Evolutionary conservation across 768 basidiomycete genomes (phyloP), one percentile per base, ranked within the genome.

Genomic region (Xerocomellus intermedius): DNA sequence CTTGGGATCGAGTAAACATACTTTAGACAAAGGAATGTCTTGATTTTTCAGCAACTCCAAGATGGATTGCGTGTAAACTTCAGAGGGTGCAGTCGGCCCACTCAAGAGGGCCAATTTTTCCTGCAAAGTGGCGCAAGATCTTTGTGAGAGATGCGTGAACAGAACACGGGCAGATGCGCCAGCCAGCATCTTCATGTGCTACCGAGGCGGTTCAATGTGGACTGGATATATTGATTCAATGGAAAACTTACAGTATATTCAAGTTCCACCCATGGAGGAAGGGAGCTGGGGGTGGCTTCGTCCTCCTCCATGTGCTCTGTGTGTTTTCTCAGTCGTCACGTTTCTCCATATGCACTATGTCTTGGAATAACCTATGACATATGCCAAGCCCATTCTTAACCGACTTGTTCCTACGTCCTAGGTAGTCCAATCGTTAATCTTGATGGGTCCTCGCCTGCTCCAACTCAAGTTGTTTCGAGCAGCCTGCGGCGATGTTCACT

Each of bases 261-360:
- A 44, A 98, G 82, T 62, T 88, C 82, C 32, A 98, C 95, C 96
- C 96, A 98, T 14, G 82, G 84, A 21, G 90, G 90, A 39, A 92
- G 81, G 4, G 87, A 78, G 60, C 80, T 82, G 1, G 84, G 76
- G 0, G 81, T 81, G 14, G 81, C 77, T 56, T 94, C 94, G 67
- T 98, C 95, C 47, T 94, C 92, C 68, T 98, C 95, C 89, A 98
- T 94, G 67, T 95, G 93, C 60, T 95, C 94, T 92, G 54, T 19
- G 9, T 8, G 37, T 30, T 46, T 8, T 26, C n/a, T 64, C 51
- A 54, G 56, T 33, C 30, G 14, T 45, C 17, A 33, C 12, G 21
- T 43, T 37, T 43, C 16, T 43, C 24, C 13, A 36, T 19, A 9
- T 13, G 17, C 10, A 35, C 17, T 2, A 32, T 28, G 16, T 21